Conservation (phyloP, 306 rosid species). For the Dalbergia oliveri region DNA sequence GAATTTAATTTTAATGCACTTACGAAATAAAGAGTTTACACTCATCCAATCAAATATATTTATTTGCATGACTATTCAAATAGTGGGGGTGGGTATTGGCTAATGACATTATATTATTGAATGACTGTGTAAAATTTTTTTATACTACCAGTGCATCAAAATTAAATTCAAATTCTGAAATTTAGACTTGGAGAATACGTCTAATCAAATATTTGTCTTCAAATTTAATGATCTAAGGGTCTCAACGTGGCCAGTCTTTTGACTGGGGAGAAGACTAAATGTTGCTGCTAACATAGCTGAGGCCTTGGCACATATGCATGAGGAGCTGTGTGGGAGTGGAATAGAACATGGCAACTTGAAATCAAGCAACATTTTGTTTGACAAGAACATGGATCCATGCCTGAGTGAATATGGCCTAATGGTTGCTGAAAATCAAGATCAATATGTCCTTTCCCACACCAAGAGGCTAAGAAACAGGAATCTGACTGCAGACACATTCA, state of each 20-base stretch:
- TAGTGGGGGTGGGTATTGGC: too few species aligned
- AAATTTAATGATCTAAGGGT: slow-evolving; percentile 50
- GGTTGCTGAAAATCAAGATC: slow-evolving; percentile 57
- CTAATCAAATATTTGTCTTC: neutral
- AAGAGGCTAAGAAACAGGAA: slow-evolving; percentile 42
- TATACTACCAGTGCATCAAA: too few species aligned
- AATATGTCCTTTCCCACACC: slow-evolving; percentile 9
- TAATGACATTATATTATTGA: too few species aligned
- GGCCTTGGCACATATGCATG: slow-evolving; percentile 73
- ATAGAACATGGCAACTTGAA: slow-evolving; percentile 76
- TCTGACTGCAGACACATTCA: slow-evolving; percentile 45
- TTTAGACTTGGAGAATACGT: neutral
- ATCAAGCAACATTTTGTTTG: slow-evolving; percentile 76
- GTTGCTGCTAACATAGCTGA: slow-evolving; percentile 63
- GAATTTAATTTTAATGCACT: too few species aligned
- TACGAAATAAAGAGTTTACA: too few species aligned
- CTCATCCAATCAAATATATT: too few species aligned
- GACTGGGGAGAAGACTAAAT: slow-evolving; percentile 73
- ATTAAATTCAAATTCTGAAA: neutral
- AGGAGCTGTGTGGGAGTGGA: slow-evolving; percentile 60
- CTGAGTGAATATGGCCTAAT: slow-evolving; percentile 77
- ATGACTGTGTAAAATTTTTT: too few species aligned
- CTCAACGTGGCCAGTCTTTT: slow-evolving; percentile 55
- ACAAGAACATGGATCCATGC: slow-evolving; percentile 66
- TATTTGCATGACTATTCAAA: too few species aligned